A percentile compares a stretch with the other conserved stretches of the same genome.
Evolutionary conservation across 164 flowering plant species (phyloP).

Genomic region (Berberis thunbergii): DNA sequence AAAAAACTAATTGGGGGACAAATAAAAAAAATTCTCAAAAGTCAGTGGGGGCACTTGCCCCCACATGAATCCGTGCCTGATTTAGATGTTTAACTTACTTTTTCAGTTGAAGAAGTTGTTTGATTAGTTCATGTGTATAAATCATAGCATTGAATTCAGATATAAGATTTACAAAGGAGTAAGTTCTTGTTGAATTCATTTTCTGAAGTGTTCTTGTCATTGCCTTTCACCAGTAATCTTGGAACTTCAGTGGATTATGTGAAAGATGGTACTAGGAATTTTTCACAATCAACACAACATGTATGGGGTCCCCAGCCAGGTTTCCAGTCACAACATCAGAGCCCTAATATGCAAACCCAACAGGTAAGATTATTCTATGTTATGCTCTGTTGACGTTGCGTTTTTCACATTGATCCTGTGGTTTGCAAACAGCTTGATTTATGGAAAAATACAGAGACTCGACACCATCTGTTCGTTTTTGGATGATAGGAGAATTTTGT

Average conservation of each 20-base stretch:
- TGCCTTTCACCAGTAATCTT: conserved; percentile 35
- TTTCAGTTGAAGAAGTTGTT: too few relatives aligned
- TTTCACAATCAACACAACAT: too few relatives aligned
- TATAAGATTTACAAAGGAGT: too few relatives aligned
- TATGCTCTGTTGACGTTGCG: background rate
- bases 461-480: background rate
- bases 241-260: conserved; percentile 50
- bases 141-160: too few relatives aligned
- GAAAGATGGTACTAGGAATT: conserved; percentile 58
- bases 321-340: conserved; percentile 51
- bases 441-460: background rate
- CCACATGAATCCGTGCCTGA: too few relatives aligned
- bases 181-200: background rate
- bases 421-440: too few relatives aligned
- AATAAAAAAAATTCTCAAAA: too few relatives aligned
- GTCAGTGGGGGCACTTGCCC: too few relatives aligned
- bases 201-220: conserved; percentile 6
- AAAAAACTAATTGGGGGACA: too few relatives aligned
- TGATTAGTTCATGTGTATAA: too few relatives aligned
- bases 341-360: conserved; percentile 42
- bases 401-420: background rate
- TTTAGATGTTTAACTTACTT: too few relatives aligned
- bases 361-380: conserved; percentile 35
- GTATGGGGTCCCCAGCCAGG: conserved; percentile 43
- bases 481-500: too few relatives aligned